Conservation (phyloP, 2,329 filamentous ascomycete genomes). For the Fonsecaea pedrosoi region DNA sequence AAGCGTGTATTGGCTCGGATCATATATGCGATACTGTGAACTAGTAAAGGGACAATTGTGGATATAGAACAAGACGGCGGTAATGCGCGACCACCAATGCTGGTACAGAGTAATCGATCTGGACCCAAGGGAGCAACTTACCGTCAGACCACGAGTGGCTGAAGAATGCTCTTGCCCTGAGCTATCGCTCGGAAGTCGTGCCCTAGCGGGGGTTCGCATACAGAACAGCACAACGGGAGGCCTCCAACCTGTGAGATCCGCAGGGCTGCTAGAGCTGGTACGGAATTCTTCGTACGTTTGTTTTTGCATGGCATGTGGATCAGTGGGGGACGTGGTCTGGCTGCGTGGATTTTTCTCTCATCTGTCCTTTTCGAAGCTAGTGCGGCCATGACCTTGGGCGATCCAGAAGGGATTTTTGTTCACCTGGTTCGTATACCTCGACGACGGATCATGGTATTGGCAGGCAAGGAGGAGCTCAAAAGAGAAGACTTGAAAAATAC, state of each 20-base stretch:
- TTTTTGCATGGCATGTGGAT: constrained; percentile 8
- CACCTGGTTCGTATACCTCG: neutral
- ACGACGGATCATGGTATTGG: neutral
- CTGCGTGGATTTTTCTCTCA: neutral
- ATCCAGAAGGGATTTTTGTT: neutral
- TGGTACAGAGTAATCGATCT: constrained; percentile 20
- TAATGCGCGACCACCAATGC: constrained; percentile 1
- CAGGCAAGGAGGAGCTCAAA: constrained; percentile 3
- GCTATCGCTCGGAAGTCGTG: neutral
- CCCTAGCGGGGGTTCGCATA: neutral
- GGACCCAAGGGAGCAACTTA: constrained; percentile 17
- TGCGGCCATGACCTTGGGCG: neutral
- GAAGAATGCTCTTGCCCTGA: constrained; percentile 9
- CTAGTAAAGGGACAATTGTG: constrained; percentile 27
- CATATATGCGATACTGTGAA: constrained; percentile 23
- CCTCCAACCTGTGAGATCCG: neutral
- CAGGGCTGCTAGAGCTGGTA: neutral
- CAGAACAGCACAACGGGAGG: constrained; percentile 9
- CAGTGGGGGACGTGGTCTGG: neutral
- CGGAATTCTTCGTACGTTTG: neutral
- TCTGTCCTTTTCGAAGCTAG: constrained; percentile 2
- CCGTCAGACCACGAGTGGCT: constrained; percentile 18
- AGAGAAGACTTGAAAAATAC: constrained; percentile 6
- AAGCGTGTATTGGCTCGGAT: constrained; percentile 31
- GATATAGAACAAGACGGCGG: constrained; percentile 22